Conservation (phyloP, 169 alveolate genomes). For the Eimeria falciformis region DNA sequence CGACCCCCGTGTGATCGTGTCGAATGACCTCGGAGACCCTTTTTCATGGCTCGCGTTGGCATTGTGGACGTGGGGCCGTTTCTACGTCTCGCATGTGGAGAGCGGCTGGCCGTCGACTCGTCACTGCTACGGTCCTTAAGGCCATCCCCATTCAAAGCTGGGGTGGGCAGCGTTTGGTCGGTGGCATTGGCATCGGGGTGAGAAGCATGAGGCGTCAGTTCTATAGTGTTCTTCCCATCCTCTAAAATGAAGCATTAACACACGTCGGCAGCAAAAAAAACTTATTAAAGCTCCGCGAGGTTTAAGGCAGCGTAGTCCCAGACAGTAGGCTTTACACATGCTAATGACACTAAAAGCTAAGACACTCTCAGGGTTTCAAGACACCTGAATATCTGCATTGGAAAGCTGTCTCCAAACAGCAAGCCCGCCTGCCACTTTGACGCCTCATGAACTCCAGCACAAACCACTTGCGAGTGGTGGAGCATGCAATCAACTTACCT, state of each 20-base stretch:
- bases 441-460: background rate
- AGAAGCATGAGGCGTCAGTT: no score
- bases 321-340: background rate
- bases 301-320: no score
- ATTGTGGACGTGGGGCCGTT: background rate
- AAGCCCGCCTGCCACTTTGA: background rate
- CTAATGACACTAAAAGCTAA: background rate
- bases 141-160: no score
- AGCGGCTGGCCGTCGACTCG: no score
- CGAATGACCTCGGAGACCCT: no score
- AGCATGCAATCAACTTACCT: slow-evolving; percentile 38
- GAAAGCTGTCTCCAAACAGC: background rate
- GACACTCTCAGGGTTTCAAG: background rate
- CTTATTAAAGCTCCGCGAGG: no score
- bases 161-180: no score
- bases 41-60: background rate
- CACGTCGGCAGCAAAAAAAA: no score
- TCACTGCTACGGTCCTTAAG: no score
- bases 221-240: no score
- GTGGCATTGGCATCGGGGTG: no score
- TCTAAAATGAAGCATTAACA: no score
- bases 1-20: background rate
- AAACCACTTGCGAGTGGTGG: background rate
- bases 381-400: background rate
- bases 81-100: background rate